Evolutionary conservation across 177 flowering plant species (phyloP).

Genomic region (Vitis hybrid): DNA sequence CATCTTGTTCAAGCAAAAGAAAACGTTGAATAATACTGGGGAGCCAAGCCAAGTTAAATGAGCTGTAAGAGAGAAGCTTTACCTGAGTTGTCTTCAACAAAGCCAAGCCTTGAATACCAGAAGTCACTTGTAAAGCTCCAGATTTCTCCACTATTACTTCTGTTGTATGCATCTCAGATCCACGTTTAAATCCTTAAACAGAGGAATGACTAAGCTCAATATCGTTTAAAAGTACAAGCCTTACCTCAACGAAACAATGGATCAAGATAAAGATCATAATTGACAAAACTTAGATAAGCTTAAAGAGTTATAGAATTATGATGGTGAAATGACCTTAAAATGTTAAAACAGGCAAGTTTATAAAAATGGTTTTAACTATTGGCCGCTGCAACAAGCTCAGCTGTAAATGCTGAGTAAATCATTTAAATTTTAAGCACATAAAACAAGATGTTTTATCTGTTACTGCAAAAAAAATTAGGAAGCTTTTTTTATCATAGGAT

Average conservation of each 20-base stretch:
- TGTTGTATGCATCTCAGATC: conserved; percentile 82
- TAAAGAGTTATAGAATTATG: too few species aligned
- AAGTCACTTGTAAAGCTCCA: conserved; percentile 60
- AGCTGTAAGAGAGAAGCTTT: conserved; percentile 8
- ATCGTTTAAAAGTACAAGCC: neutral
- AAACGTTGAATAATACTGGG: neutral
- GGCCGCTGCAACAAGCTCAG: too few species aligned
- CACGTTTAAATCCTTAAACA: conserved; percentile 83
- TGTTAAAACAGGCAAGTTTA: too few species aligned
- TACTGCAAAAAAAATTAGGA: too few species aligned
- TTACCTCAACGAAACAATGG: neutral
- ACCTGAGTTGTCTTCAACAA: conserved; percentile 94
- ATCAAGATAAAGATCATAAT: neutral
- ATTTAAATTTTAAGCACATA: too few species aligned
- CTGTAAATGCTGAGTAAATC: too few species aligned
- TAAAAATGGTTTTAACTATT: too few species aligned
- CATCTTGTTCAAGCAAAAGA: conserved; percentile 6
- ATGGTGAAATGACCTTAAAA: too few species aligned
- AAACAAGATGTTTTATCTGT: too few species aligned
- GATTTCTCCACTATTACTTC: conserved; percentile 71
- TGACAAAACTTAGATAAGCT: neutral
- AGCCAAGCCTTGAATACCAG: conserved; percentile 85
- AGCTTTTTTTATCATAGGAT: too few species aligned
- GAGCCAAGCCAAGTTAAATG: neutral
- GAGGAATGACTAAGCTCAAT: neutral